Percentiles rank a stretch among this genome's conserved stretches.
Conservation (phyloP, 148 eudicot genomes). For the Limonium bicolor region DNA sequence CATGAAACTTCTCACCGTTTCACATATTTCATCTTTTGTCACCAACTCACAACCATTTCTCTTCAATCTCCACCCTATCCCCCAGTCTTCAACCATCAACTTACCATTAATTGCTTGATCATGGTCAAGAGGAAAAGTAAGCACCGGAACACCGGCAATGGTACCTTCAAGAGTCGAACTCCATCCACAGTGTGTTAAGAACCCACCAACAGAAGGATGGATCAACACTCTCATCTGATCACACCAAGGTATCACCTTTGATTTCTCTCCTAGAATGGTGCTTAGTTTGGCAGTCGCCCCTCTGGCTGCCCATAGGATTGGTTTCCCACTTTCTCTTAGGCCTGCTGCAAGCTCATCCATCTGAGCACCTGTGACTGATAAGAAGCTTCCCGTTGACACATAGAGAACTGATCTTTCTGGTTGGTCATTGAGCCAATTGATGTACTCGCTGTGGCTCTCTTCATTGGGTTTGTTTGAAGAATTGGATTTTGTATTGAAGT, state of each 20-base stretch:
- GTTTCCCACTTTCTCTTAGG: conserved; percentile 12
- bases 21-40: conserved; percentile 10
- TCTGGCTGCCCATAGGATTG: conserved; percentile 15
- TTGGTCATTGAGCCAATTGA: conserved; percentile 25
- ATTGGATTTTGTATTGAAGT: too few relatives aligned
- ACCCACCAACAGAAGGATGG: conserved; percentile 26
- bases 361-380: conserved; percentile 14
- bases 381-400: conserved; percentile 24
- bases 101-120: conserved; percentile 22
- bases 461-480: neutral
- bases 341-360: conserved; percentile 25
- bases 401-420: conserved; percentile 14
- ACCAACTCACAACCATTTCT: conserved; percentile 9
- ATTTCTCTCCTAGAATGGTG: neutral
- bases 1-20: conserved; percentile 20
- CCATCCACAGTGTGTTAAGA: conserved; percentile 26
- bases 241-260: conserved; percentile 21
- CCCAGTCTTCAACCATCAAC: conserved; percentile 24
- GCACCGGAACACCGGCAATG: conserved; percentile 17
- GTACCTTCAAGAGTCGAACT: conserved; percentile 19
- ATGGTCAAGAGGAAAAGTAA: conserved; percentile 16
- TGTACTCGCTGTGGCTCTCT: neutral
- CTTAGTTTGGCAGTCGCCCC: neutral
- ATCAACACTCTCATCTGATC: conserved; percentile 29
- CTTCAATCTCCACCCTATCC: conserved; percentile 23